A percentile compares a stretch with the other conserved stretches of the same genome.
These are phyloP conservation scores for Candida vaughaniae DNA, from an alignment of 805 yeast genomes.

Conservation along the genomic window DNA sequence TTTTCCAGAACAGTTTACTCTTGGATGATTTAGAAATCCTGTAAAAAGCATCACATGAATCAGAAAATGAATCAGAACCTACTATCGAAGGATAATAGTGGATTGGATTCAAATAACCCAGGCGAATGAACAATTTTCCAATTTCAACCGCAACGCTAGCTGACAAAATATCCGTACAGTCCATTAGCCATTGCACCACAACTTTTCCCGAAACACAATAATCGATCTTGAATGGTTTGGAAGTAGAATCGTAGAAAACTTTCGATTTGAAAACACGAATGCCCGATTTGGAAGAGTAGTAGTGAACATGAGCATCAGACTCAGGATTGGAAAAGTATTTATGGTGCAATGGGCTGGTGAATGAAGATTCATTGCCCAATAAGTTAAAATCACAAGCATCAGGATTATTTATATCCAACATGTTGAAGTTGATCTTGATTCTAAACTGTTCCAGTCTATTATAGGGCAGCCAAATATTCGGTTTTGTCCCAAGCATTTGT, in stretches of 20 bases:
- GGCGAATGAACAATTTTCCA: constrained; percentile 45
- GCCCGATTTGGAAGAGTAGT: constrained; percentile 67
- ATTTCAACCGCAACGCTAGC: constrained; percentile 52
- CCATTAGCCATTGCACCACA: constrained; percentile 83
- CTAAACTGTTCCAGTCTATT: constrained; percentile 33
- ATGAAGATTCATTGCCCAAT: background rate
- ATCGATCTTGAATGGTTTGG: constrained; percentile 16
- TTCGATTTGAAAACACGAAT: constrained; percentile 53
- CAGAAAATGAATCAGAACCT: background rate
- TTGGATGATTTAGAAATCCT: constrained; percentile 6
- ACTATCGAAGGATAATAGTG: constrained; percentile 3
- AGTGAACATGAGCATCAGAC: constrained; percentile 77
- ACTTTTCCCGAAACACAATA: constrained; percentile 73
- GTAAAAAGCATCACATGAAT: constrained; percentile 6
- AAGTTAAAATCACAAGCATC: background rate
- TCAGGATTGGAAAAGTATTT: constrained; percentile 85
- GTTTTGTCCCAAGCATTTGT: constrained; percentile 59
- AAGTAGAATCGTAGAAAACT: constrained; percentile 24
- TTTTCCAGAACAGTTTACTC: constrained; percentile 7
- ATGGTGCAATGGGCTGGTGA: constrained; percentile 66
- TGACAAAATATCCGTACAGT: constrained; percentile 73
- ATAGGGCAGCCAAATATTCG: constrained; percentile 68
- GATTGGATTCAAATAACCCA: constrained; percentile 3
- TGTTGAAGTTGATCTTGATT: constrained; percentile 5
- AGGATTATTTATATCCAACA: constrained; percentile 4